phyloP scores from a whole-genome alignment of 1,139 yeast genomes.

The Ogataea hybrid region DNA sequence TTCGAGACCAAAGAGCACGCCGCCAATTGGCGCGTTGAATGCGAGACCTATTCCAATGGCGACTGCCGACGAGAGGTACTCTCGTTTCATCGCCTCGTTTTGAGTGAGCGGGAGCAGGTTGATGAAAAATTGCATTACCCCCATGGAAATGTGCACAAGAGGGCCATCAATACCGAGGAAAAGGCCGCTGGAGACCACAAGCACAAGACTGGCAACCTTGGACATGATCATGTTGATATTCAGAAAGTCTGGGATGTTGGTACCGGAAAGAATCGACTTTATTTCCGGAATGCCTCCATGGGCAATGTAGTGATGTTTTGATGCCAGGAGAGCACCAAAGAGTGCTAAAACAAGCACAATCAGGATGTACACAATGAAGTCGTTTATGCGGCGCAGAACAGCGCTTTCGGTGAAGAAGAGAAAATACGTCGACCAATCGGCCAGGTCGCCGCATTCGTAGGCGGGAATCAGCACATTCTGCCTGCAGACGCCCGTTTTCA shows the following conservation, averaged over 20 bases:
- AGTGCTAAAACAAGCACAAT: constrained; percentile 35
- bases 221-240: constrained; percentile 45
- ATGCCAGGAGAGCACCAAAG: constrained; percentile 35
- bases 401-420: constrained; percentile 28
- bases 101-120: constrained; percentile 27
- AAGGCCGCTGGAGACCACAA: constrained; percentile 77
- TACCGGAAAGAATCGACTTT: constrained; percentile 61
- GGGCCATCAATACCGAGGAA: constrained; percentile 97
- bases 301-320: constrained; percentile 44
- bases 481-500: constrained; percentile 50
- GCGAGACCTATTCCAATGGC: constrained; percentile 95
- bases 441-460: constrained; percentile 38
- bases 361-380: constrained; percentile 36
- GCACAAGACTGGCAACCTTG: constrained; percentile 53
- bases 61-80: constrained; percentile 75
- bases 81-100: constrained; percentile 59
- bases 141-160: constrained; percentile 80
- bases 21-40: constrained; percentile 93
- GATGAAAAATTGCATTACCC: constrained; percentile 49
- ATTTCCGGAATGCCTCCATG: constrained; percentile 74
- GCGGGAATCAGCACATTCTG: constrained; percentile 35
- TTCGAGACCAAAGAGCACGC: constrained; percentile 84
- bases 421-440: constrained; percentile 37
- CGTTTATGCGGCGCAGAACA: constrained; percentile 32
- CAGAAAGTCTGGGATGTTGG: constrained; percentile 47